phyloP scores from a whole-genome alignment of 768 basidiomycete species.

The Udeniomyces megalosporus region DNA sequence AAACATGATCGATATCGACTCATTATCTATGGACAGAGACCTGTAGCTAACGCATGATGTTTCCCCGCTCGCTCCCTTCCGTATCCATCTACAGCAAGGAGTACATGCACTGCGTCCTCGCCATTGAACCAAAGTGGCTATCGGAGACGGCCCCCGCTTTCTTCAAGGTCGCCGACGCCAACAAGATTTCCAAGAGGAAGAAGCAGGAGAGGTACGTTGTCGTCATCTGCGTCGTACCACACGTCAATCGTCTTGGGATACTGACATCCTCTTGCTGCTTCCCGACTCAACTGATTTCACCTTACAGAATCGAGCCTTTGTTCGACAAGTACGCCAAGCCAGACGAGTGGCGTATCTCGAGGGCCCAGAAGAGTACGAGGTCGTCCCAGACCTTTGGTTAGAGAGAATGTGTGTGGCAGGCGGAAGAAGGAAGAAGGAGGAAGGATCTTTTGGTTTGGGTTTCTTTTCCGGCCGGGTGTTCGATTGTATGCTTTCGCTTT shows the following conservation, averaged over 20 bases:
- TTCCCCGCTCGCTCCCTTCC: neutral
- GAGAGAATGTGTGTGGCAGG: no score
- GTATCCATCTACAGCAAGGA: conserved; percentile 36
- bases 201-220: conserved; percentile 47
- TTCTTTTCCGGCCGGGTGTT: no score
- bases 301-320: neutral
- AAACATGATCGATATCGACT: no score
- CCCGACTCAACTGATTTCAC: no score
- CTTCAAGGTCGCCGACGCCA: conserved; percentile 94
- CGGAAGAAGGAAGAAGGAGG: no score
- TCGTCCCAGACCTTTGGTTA: conserved; percentile 12
- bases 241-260: neutral
- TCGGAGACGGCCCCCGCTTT: conserved; percentile 95
- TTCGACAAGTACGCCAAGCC: conserved; percentile 17
- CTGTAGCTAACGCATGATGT: no score
- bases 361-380: conserved; percentile 10
- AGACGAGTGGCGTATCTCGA: conserved; percentile 16
- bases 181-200: conserved; percentile 94
- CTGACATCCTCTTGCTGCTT: neutral
- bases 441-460: no score
- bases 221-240: no score
- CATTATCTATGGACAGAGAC: no score
- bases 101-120: conserved; percentile 52
- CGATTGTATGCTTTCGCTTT: no score
- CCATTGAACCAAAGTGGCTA: conserved; percentile 95